Evolutionary conservation across 2,329 filamentous ascomycete genomes (phyloP).

Genomic region (Cadophora sp.): DNA sequence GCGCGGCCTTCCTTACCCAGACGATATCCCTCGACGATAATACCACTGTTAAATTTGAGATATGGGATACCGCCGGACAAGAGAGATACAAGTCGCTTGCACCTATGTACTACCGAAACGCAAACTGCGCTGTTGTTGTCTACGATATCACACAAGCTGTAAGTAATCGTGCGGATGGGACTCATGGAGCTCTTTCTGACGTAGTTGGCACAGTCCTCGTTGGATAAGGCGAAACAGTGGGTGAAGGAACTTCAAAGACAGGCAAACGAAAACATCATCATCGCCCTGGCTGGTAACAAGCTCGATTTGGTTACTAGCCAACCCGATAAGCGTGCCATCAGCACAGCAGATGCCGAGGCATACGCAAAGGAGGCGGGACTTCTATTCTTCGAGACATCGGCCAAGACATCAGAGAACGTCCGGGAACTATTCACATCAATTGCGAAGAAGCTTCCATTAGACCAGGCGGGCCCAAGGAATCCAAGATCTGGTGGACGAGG

Average conservation of each 20-base stretch:
- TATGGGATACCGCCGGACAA: conserved; percentile 98
- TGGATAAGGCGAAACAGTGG: conserved; percentile 99
- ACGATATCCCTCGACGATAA: conserved; percentile 98
- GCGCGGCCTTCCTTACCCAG: conserved; percentile 97
- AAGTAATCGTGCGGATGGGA: conserved; percentile 41
- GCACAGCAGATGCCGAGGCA: conserved; percentile 88
- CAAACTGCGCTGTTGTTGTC: conserved; percentile 98
- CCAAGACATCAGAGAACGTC: conserved; percentile 97
- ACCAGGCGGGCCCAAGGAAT: conserved; percentile 92
- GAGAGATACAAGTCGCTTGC: conserved; percentile 99
- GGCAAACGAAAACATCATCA: conserved; percentile 99
- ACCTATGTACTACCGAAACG: conserved; percentile 99
- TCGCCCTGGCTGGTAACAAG: conserved; percentile 97
- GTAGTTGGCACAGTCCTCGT: conserved; percentile 70
- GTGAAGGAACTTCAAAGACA: conserved; percentile 98
- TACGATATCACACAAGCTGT: conserved; percentile 99
- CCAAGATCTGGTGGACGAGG: conserved; percentile 65
- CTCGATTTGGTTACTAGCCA: conserved; percentile 93
- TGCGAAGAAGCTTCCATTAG: conserved; percentile 95
- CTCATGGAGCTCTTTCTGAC: conserved; percentile 23
- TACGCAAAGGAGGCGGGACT: conserved; percentile 94
- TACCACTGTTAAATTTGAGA: conserved; percentile 99
- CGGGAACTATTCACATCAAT: conserved; percentile 96
- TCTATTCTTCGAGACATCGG: conserved; percentile 97
- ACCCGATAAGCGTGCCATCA: conserved; percentile 93